A percentile compares a stretch with the other conserved stretches of the same genome.
phyloP scores from a whole-genome alignment of 306 rosid species.

The Prunus kanzakura region DNA sequence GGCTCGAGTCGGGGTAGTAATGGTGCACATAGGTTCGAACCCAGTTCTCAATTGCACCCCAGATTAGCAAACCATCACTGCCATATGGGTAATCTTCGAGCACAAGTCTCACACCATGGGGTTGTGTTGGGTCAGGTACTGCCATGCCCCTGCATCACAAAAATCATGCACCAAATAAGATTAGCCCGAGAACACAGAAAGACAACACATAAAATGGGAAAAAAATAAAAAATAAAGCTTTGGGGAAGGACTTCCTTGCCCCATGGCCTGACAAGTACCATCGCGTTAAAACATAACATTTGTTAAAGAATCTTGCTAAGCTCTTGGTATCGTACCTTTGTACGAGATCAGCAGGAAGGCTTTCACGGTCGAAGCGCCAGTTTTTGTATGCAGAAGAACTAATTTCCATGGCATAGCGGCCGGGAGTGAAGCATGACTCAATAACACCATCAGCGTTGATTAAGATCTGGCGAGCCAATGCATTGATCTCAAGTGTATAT shows the following conservation, averaged over 20 bases:
- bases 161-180: not conserved
- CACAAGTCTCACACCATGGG: slow-evolving; percentile 74
- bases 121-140: slow-evolving; percentile 73
- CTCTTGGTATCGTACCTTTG: slow-evolving; percentile 44
- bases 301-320: not conserved
- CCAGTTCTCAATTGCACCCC: slow-evolving; percentile 88
- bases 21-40: slow-evolving; percentile 64
- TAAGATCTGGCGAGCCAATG: slow-evolving; percentile 66
- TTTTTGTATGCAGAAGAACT: slow-evolving; percentile 80
- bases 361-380: slow-evolving; percentile 89
- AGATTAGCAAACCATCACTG: slow-evolving; percentile 71
- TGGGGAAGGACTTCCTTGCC: no score
- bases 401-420: slow-evolving; percentile 77
- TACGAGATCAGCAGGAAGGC: slow-evolving; percentile 84
- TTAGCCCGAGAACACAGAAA: slow-evolving; percentile 30
- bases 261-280: no score
- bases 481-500: slow-evolving; percentile 84
- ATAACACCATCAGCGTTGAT: slow-evolving; percentile 70
- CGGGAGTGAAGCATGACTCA: slow-evolving; percentile 89
- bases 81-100: slow-evolving; percentile 91
- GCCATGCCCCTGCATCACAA: slow-evolving; percentile 68
- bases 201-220: not conserved
- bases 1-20: slow-evolving; percentile 64
- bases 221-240: not conserved
- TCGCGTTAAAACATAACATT: no score